Evolutionary conservation across 2,329 filamentous ascomycete species (phyloP), one percentile per base, ranked within the genome.

Genomic region (Corinectria fuckeliana): DNA sequence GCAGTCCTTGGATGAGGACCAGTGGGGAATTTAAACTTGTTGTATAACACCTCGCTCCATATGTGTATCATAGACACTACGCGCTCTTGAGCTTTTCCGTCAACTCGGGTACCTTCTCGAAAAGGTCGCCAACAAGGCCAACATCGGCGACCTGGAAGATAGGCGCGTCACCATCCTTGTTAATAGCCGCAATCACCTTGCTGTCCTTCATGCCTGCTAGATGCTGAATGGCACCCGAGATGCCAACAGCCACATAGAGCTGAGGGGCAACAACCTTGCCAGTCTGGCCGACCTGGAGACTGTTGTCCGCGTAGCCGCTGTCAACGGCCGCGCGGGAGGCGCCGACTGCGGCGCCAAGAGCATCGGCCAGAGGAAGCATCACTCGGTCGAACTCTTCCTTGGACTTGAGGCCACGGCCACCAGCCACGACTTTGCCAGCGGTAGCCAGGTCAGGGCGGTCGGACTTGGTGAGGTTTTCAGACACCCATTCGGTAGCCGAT

Each of bases 161-260:
- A 26, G 95, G 95, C 57, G 95, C 95, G 77, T 99, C 95, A 4
- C 88, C 82, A 74, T 99, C 95, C 82, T 99, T 99, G 84, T 99
- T 99, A 74, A 99, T 98, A 13, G 92, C 92, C 20, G 94, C 95
- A 80, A 99, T 99, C 59, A 99, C 95, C 82, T 99, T 99, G 82
- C 93, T 97, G 75, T 99, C 95, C 85, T 99, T 99, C 95, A 99
- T 99, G 74, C 95, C 95, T 28, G 95, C 95, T 78, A 99, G 79
- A 82, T 99, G 95, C 80, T 99, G 95, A 69, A 99, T 99, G 20
- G 95, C 95, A 53, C 95, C 95, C 8, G 92, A 97, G 70, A 99
- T 98, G 73, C 95, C 95, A 11, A 94, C 93, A 53, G 93, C 96
- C 68, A 99, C 85, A 76, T 99, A 99, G 61, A 99, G 82, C 77